Evolutionary conservation across 345 rosid genomes (phyloP).

Genomic region (Syzygium aromaticum): DNA sequence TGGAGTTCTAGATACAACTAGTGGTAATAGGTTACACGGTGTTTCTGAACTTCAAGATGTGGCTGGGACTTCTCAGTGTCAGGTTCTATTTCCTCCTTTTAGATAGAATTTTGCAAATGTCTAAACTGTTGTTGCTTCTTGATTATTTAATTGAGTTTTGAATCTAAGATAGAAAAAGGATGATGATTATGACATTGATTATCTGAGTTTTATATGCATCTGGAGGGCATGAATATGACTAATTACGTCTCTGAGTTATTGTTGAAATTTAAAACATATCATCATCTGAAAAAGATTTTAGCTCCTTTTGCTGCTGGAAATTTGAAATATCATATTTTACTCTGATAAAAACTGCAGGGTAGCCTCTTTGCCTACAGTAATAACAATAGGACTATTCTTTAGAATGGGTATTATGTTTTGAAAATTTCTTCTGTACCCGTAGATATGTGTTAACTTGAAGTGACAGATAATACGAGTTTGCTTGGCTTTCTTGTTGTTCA

Average conservation of each 20-base stretch:
- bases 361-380: not conserved
- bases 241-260: not conserved
- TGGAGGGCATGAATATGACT: not conserved
- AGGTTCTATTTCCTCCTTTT: not conserved
- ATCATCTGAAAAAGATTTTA: not conserved
- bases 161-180: not conserved
- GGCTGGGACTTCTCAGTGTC: constrained; percentile 9
- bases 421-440: not conserved
- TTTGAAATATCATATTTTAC: not conserved
- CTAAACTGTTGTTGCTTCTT: not conserved
- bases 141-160: not conserved
- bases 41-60: constrained; percentile 7
- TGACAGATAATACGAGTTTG: not conserved
- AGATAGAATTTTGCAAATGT: not conserved
- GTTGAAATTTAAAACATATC: not conserved
- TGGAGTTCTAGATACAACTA: constrained; percentile 4
- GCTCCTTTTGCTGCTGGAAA: not conserved
- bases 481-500: not conserved
- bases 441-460: not conserved
- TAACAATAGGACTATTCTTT: not conserved
- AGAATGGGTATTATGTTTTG: not conserved
- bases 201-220: not conserved
- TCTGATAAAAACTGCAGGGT: not conserved
- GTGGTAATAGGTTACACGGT: constrained; percentile 12
- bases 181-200: not conserved